Base-by-base conservation (phyloP, 768 basidiomycete species). In the Guyanaporus albipodus region DNA sequence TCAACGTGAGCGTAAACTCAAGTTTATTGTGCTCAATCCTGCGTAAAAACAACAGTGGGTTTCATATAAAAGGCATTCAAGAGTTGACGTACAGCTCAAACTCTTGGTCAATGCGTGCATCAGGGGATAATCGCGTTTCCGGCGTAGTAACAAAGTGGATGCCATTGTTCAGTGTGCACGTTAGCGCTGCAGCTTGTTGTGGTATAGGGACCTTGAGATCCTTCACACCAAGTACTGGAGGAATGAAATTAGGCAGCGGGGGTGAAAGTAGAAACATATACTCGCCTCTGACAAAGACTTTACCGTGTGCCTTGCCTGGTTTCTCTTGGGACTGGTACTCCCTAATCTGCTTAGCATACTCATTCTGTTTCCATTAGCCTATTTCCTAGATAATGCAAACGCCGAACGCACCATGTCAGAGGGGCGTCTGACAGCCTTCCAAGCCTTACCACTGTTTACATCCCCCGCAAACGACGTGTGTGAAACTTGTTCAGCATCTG, bases 71-170 rank as follows among this genome's bases (percentile, higher is more conserved):
- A 48, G 32, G 7, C 24, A 22, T 8, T 28, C 3, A 8, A 6
- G 34, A 31, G 39, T 15, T 12, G 4, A 74, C 89, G 40, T 63
- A 92, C 90, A 94, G 70, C 58, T 94, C 91, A 57, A 94, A 94
- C 62, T 94, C 91, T 63, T 92, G 90, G 38, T 89, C 84, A 44
- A 94, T 85, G 10, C 74, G 72, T 42, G 78, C 76, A 38, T 85
- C 80, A 33, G 64, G 60, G 23, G 64, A 71, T 3, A 93, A 63
- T n/a, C 73, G 71, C 44, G 74, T 79, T 58, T 89, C 87, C 1
- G 88, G 91, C 8, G 91, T 96, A 4, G 88, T 90, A 28, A 97
- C 94, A 53, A 87, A 93, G 66, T 96, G 93, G 40, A 97, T 94
- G 8, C 93, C 94, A 58, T 98, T 98, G 67, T 98, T 96, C 51